Percentiles rank a stretch among this genome's conserved stretches.
Conservation (phyloP, 2,329 filamentous ascomycete species). For the Colletotrichum orchidophilum region DNA sequence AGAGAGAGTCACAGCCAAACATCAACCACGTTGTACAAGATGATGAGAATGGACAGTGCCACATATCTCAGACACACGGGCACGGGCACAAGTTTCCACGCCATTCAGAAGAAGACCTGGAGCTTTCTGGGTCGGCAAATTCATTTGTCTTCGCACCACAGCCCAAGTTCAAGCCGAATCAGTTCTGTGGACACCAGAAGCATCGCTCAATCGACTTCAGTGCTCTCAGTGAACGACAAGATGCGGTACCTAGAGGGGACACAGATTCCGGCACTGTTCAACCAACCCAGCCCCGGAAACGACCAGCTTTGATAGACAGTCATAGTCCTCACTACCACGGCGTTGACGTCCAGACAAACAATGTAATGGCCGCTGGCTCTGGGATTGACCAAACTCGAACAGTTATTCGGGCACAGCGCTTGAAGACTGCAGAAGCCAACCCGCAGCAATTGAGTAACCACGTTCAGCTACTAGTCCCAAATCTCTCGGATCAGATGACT, state of each 20-base stretch:
- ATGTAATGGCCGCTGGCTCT: background rate
- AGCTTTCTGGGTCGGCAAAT: background rate
- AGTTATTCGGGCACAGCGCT: background rate
- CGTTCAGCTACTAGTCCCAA: background rate
- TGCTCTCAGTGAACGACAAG: background rate
- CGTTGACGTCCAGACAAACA: background rate
- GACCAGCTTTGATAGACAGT: background rate
- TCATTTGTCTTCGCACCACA: slow-evolving; percentile 2
- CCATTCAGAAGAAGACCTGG: background rate
- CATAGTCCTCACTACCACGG: background rate
- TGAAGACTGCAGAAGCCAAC: background rate
- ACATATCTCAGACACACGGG: background rate
- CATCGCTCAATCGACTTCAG: background rate
- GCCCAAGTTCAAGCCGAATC: slow-evolving; percentile 8
- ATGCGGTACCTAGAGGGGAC: background rate
- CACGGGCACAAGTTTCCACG: background rate
- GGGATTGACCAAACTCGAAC: background rate
- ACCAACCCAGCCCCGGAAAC: background rate
- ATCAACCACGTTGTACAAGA: background rate
- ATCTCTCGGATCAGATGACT: background rate
- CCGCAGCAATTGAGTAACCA: background rate
- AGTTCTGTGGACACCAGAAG: slow-evolving; percentile 21
- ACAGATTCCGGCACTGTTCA: background rate
- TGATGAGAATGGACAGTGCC: background rate
- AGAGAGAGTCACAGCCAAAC: background rate